Percentiles rank a stretch among this genome's conserved stretches.
These are phyloP conservation scores for Neurospora tetrasperma DNA, from an alignment of 495 filamentous ascomycete genomes.

Conservation along the genomic window DNA sequence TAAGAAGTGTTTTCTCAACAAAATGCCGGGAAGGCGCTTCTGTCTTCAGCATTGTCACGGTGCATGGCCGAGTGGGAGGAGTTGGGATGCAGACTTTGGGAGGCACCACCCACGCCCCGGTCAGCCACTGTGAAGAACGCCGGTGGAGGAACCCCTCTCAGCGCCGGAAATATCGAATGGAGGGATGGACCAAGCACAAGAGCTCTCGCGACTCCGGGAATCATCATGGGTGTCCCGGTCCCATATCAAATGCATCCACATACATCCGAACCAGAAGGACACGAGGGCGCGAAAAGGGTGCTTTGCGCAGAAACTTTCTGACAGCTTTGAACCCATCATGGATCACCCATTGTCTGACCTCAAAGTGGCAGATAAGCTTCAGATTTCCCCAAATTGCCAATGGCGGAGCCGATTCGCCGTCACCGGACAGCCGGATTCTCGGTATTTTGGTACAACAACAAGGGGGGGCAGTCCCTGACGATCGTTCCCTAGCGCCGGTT, in stretches of 20 bases:
- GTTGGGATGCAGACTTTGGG: background rate
- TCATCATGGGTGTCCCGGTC: background rate
- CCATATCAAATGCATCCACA: background rate
- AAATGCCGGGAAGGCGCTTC: background rate
- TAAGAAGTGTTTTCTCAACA: background rate
- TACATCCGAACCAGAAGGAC: background rate
- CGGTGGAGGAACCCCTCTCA: background rate
- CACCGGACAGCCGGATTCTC: background rate
- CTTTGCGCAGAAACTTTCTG: background rate
- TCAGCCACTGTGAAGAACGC: background rate
- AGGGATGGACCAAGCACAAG: background rate
- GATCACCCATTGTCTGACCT: background rate
- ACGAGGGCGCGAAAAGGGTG: background rate
- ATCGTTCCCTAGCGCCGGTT: background rate
- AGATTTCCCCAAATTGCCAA: background rate
- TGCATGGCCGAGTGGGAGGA: background rate
- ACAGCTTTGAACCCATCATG: background rate
- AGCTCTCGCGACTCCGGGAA: background rate
- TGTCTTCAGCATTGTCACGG: background rate
- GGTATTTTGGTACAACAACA: background rate
- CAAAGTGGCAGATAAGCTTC: background rate
- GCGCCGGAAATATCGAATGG: background rate
- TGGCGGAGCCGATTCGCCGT: background rate
- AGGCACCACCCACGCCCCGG: background rate
- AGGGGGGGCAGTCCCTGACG: background rate